A percentile compares a stretch with the other conserved stretches of the same genome.
These are phyloP conservation scores for sweet orange (Citrus sinensis) DNA, from an alignment of 345 rosid species.

Conservation along the genomic window DVS_A1.0 CM039162.1:6425501-6426000, in stretches of 20 bases:
- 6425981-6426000: background rate
- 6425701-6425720: background rate
- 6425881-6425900: slow-evolving; percentile 15
- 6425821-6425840: slow-evolving; percentile 35
- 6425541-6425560: background rate
- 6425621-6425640: slow-evolving; percentile 45
- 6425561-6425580: background rate
- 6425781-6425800: slow-evolving; percentile 20
- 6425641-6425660: slow-evolving; percentile 39
- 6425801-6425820: slow-evolving; percentile 36
- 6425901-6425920: slow-evolving; percentile 25
- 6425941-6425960: slow-evolving; percentile 2
- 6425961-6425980: background rate
- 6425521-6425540: background rate
- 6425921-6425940: slow-evolving; percentile 18
- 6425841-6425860: slow-evolving; percentile 41
- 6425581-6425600: slow-evolving; percentile 57
- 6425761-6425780: slow-evolving; percentile 12
- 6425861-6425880: slow-evolving; percentile 9
- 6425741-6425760: slow-evolving; percentile 3
- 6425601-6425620: slow-evolving; percentile 38
- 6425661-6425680: slow-evolving; percentile 34
- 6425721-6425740: slow-evolving; percentile 5
- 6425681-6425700: slow-evolving; percentile 18
- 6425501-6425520: background rate